Conservation (phyloP, 1,284 basidiomycete genomes). For the Phlebopus sp. region DNA sequence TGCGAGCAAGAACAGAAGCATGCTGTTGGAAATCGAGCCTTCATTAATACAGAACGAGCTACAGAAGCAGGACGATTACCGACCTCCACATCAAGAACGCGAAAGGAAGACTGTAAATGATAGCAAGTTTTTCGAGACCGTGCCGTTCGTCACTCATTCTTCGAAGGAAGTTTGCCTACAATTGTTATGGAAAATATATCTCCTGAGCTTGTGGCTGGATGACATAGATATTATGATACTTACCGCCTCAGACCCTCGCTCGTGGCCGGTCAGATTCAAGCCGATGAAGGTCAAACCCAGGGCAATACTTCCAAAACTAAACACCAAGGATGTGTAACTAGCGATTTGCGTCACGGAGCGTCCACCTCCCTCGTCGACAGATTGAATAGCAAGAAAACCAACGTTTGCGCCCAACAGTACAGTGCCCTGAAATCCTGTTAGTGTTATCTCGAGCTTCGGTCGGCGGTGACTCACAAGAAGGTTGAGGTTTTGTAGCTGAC, state of each 20-base stretch:
- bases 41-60: background rate
- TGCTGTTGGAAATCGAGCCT: conserved; percentile 2
- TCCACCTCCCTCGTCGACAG: conserved; percentile 16
- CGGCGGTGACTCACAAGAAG: conserved; percentile 22
- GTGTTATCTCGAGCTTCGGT: background rate
- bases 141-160: conserved; percentile 13
- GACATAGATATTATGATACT: background rate
- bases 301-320: conserved; percentile 36
- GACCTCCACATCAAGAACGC: conserved; percentile 30
- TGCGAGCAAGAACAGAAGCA: conserved; percentile 14
- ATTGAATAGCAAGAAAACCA: conserved; percentile 35
- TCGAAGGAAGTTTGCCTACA: conserved; percentile 17
- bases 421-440: conserved; percentile 22
- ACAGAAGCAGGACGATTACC: background rate
- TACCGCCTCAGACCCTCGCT: conserved; percentile 25
- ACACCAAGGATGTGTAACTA: conserved; percentile 35
- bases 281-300: conserved; percentile 35
- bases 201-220: background rate
- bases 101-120: conserved; percentile 26
- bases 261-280: conserved; percentile 27
- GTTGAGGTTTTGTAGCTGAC: conserved; percentile 29
- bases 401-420: conserved; percentile 37
- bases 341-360: conserved; percentile 31
- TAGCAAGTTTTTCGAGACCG: conserved; percentile 22
- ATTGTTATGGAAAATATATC: background rate